These are phyloP conservation scores for Closterium sp. DNA, from an alignment of 139 green algal species.

Conservation along the genomic window DNA sequence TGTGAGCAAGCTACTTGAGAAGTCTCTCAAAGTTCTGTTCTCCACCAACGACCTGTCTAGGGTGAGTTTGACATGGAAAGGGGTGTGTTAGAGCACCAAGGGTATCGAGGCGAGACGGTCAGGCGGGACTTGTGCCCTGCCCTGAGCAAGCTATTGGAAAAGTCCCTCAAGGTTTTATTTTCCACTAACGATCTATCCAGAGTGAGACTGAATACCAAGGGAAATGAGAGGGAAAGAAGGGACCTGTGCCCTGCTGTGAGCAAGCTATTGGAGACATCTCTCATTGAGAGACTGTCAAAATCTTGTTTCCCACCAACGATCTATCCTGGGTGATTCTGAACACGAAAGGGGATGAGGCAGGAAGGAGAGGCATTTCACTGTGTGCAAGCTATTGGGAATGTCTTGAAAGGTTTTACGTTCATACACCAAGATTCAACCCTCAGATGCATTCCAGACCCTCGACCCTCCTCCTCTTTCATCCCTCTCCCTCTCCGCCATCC, in stretches of 20 bases:
- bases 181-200: too few relatives aligned
- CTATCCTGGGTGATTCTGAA: slow-evolving; percentile 20
- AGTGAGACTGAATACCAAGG: too few relatives aligned
- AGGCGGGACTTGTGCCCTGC: slow-evolving; percentile 87
- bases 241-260: slow-evolving; percentile 56
- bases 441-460: not conserved
- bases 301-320: slow-evolving; percentile 79
- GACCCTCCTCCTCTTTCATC: slow-evolving; percentile 59
- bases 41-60: slow-evolving; percentile 58
- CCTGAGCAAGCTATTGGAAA: slow-evolving; percentile 87
- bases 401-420: too few relatives aligned
- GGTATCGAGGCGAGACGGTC: too few relatives aligned
- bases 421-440: too few relatives aligned
- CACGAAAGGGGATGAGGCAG: too few relatives aligned
- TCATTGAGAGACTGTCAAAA: too few relatives aligned
- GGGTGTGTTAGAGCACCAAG: too few relatives aligned
- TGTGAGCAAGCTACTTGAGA: slow-evolving; percentile 87
- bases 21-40: slow-evolving; percentile 81
- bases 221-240: too few relatives aligned
- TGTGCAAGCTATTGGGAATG: slow-evolving; percentile 65
- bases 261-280: slow-evolving; percentile 81
- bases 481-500: too few relatives aligned
- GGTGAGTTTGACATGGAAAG: too few relatives aligned
- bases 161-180: slow-evolving; percentile 80
- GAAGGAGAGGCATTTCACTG: slow-evolving; percentile 26